Conservation (phyloP, 2,329 filamentous ascomycete genomes). For the Fusarium sp. region DNA sequence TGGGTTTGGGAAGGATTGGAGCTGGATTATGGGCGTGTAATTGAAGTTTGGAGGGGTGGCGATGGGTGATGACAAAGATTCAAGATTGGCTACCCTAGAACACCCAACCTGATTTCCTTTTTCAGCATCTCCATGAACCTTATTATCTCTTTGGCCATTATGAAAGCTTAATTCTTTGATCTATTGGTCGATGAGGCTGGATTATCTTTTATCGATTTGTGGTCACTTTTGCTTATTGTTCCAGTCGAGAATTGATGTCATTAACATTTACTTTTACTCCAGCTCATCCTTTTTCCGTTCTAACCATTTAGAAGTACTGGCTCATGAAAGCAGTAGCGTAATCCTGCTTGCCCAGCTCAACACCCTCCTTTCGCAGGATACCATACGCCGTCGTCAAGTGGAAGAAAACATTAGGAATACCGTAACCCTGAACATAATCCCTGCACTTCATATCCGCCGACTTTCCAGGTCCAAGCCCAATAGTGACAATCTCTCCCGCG, state of each 20-base stretch:
- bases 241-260: too few relatives aligned
- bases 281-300: neutral
- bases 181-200: too few relatives aligned
- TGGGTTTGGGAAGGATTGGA: slow-evolving; percentile 1
- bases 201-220: too few relatives aligned
- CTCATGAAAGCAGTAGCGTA: slow-evolving; percentile 60
- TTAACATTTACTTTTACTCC: slow-evolving; percentile 4
- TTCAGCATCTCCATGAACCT: too few relatives aligned
- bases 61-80: slow-evolving; percentile 30
- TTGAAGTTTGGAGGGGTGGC: slow-evolving; percentile 34
- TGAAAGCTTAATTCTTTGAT: too few relatives aligned
- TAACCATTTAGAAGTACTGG: slow-evolving; percentile 37
- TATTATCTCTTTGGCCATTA: too few relatives aligned
- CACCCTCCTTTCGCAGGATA: slow-evolving; percentile 73
- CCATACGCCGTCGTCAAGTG: slow-evolving; percentile 72
- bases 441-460: slow-evolving; percentile 44
- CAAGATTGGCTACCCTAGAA: slow-evolving; percentile 24
- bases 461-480: slow-evolving; percentile 52
- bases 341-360: slow-evolving; percentile 73
- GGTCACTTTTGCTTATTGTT: too few relatives aligned
- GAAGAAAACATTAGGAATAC: slow-evolving; percentile 75
- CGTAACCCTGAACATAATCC: slow-evolving; percentile 64
- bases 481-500: slow-evolving; percentile 47
- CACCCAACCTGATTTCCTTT: too few relatives aligned
- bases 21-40: slow-evolving; percentile 16